These are phyloP conservation scores for Aquilaria sinensis DNA, from an alignment of 345 rosid genomes.

Conservation along the genomic window DNA sequence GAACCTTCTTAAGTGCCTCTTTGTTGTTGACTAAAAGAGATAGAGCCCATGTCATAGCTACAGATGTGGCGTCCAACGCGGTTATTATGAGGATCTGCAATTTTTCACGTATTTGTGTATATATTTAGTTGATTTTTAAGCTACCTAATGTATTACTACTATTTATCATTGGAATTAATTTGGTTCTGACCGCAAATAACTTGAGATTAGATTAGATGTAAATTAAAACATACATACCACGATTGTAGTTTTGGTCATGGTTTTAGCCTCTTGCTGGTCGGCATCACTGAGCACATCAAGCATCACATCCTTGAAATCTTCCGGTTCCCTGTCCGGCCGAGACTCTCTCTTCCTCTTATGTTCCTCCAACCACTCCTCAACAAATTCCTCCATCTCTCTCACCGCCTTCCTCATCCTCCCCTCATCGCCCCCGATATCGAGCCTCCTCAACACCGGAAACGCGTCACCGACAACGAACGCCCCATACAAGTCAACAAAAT, in stretches of 20 bases:
- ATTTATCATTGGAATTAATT: not conserved
- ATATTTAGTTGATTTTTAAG: too few species aligned
- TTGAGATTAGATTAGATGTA: not conserved
- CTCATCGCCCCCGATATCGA: conserved; percentile 29
- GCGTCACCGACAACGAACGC: conserved; percentile 23
- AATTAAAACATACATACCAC: not conserved
- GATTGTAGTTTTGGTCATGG: too few species aligned
- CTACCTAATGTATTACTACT: not conserved
- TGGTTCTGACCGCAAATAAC: not conserved
- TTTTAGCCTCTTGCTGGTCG: not conserved
- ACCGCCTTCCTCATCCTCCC: conserved; percentile 27
- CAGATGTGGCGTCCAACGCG: not conserved
- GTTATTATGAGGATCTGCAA: not conserved
- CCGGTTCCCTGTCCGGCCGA: too few species aligned
- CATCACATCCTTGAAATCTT: too few species aligned
- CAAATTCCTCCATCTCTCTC: conserved; percentile 15
- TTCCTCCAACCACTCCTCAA: conserved; percentile 18
- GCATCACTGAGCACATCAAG: not conserved
- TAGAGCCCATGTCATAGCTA: conserved; percentile 23
- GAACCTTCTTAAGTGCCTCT: conserved; percentile 7
- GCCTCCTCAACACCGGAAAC: conserved; percentile 5
- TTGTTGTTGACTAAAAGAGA: conserved; percentile 23
- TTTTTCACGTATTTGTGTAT: too few species aligned
- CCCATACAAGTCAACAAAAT: conserved; percentile 8
- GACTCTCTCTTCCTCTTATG: too few species aligned